phyloP scores from a whole-genome alignment of 2,329 filamentous ascomycete genomes.

The Penicillium brasilianum region DNA sequence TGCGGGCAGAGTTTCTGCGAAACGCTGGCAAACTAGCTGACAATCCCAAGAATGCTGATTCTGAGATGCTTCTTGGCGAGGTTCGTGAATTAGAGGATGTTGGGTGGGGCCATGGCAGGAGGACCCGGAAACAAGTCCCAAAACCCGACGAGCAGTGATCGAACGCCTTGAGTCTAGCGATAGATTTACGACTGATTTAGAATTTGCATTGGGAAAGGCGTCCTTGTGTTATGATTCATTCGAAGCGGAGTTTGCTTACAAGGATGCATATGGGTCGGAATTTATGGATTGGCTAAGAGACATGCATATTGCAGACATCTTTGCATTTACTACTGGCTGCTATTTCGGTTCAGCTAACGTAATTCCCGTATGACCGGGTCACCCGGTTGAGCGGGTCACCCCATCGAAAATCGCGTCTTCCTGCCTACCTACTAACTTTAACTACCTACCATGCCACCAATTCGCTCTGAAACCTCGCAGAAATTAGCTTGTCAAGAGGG shows the following conservation, averaged over 20 bases:
- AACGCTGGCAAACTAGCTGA: conserved; percentile 50
- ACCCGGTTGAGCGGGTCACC: too few species aligned
- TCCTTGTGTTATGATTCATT: background rate
- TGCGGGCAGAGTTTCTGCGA: conserved; percentile 61
- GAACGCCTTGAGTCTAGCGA: background rate
- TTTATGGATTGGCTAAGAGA: background rate
- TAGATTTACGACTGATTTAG: background rate
- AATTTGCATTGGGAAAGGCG: conserved; percentile 4
- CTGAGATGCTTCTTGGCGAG: conserved; percentile 34
- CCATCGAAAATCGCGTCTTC: too few species aligned
- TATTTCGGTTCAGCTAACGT: background rate
- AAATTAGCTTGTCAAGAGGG: too few species aligned
- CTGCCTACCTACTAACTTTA: too few species aligned
- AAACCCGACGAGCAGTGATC: conserved; percentile 30
- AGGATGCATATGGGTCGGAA: background rate
- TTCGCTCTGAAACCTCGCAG: too few species aligned
- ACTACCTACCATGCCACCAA: too few species aligned
- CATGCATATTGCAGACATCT: background rate
- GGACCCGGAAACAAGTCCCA: conserved; percentile 40
- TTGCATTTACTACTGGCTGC: background rate
- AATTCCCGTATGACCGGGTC: too few species aligned
- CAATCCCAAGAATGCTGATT: conserved; percentile 27
- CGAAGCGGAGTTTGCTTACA: background rate
- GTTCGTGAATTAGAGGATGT: conserved; percentile 41
- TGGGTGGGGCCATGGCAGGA: conserved; percentile 43